Conservation (phyloP, 2,329 filamentous ascomycete species). For the Cladosporium sp. region DNA sequence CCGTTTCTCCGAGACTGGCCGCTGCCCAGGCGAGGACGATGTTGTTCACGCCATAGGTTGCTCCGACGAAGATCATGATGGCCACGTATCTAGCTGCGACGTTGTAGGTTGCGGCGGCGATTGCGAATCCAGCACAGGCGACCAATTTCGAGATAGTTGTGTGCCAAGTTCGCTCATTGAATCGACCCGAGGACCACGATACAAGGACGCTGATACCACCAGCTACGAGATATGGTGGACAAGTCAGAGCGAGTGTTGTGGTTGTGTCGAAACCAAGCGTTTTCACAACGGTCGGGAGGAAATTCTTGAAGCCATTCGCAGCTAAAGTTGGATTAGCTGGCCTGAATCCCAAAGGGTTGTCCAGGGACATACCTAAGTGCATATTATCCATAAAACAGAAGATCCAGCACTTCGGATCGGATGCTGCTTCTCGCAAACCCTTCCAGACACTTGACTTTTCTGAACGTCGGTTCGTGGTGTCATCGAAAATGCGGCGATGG, state of each 20-base stretch:
- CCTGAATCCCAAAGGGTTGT: too few species aligned
- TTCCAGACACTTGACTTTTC: slow-evolving; percentile 36
- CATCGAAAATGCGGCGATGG: slow-evolving; percentile 21
- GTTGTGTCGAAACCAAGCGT: slow-evolving; percentile 33
- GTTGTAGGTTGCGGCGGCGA: slow-evolving; percentile 2
- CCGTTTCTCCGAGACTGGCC: slow-evolving; percentile 31
- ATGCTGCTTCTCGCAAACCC: not conserved
- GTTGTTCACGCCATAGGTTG: slow-evolving; percentile 32
- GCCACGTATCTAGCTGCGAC: slow-evolving; percentile 23
- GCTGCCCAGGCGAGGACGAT: slow-evolving; percentile 36
- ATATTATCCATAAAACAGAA: slow-evolving; percentile 9
- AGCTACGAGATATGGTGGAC: slow-evolving; percentile 27
- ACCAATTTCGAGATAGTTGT: slow-evolving; percentile 15
- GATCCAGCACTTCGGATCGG: not conserved
- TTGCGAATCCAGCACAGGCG: slow-evolving; percentile 3
- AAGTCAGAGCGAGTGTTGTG: slow-evolving; percentile 30
- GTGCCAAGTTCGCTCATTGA: slow-evolving; percentile 38
- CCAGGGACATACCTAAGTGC: too few species aligned
- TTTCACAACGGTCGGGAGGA: slow-evolving; percentile 13
- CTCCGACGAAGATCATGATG: slow-evolving; percentile 31
- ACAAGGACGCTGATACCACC: slow-evolving; percentile 26
- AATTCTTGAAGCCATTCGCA: slow-evolving; percentile 11
- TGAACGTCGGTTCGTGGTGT: slow-evolving; percentile 46
- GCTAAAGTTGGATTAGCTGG: too few species aligned
- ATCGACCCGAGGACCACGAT: slow-evolving; percentile 34